A percentile compares a stretch with the other conserved stretches of the same genome.
Evolutionary conservation across 1,284 basidiomycete genomes (phyloP).

Genomic region (Ustilago bromivora): DNA sequence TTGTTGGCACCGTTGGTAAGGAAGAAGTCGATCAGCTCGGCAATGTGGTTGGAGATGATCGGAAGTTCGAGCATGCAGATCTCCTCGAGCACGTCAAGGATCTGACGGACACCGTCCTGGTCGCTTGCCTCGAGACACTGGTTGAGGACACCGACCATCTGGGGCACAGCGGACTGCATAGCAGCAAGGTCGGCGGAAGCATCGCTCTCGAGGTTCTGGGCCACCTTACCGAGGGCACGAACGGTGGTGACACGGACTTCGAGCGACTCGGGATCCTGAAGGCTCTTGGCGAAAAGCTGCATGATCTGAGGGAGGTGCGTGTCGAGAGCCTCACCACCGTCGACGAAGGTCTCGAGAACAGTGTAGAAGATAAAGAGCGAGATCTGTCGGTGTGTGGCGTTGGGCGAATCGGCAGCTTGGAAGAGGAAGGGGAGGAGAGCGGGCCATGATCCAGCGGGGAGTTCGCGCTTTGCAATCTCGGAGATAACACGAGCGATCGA

Average conservation of each 20-base stretch:
- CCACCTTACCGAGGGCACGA: conserved; percentile 88
- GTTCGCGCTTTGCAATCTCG: conserved; percentile 90
- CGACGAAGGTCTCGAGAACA: conserved; percentile 90
- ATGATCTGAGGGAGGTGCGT: conserved; percentile 83
- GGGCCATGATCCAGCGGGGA: conserved; percentile 85
- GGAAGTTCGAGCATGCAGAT: conserved; percentile 92
- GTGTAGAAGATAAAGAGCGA: conserved; percentile 91
- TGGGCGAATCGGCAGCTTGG: conserved; percentile 79
- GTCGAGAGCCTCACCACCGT: conserved; percentile 77
- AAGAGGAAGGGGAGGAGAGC: conserved; percentile 89
- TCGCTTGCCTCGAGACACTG: conserved; percentile 86
- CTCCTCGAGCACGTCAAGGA: conserved; percentile 96
- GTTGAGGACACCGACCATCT: conserved; percentile 89
- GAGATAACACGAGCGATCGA: conserved; percentile 91
- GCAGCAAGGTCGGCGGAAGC: conserved; percentile 90
- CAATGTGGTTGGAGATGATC: conserved; percentile 87
- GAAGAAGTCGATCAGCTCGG: conserved; percentile 89
- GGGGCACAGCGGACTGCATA: conserved; percentile 89
- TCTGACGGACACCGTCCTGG: conserved; percentile 84
- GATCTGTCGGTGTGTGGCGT: conserved; percentile 85
- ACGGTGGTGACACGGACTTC: conserved; percentile 89
- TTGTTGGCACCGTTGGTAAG: conserved; percentile 85
- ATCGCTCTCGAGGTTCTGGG: conserved; percentile 89
- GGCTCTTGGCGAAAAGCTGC: conserved; percentile 81
- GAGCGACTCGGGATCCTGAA: conserved; percentile 86